phyloP scores from a whole-genome alignment of 2,329 filamentous ascomycete species.

The Lasiodiplodia theobromae region DNA sequence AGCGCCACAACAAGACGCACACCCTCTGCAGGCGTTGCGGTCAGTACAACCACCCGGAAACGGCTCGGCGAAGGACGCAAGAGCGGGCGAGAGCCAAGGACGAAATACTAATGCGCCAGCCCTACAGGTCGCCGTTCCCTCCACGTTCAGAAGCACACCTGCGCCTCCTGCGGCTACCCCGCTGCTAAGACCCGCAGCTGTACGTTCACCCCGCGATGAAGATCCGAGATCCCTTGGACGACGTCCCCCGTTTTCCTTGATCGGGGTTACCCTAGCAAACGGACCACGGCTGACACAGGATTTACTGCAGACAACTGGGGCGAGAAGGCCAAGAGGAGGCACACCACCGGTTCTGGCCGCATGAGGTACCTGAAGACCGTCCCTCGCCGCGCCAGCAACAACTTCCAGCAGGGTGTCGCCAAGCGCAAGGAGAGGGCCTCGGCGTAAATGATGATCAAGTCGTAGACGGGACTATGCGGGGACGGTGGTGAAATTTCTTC shows the following conservation, averaged over 20 bases:
- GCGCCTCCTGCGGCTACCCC: slow-evolving; percentile 94
- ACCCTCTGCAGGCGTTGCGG: slow-evolving; percentile 98
- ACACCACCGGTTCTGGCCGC: slow-evolving; percentile 97
- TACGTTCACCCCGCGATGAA: slow-evolving; percentile 65
- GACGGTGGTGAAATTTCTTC: slow-evolving; percentile 25
- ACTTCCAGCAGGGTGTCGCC: slow-evolving; percentile 89
- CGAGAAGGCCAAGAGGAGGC: slow-evolving; percentile 99
- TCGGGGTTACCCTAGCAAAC: background rate
- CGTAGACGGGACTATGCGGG: slow-evolving; percentile 22
- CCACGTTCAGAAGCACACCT: slow-evolving; percentile 99
- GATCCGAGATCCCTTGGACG: slow-evolving; percentile 12
- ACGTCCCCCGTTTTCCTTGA: slow-evolving; percentile 26
- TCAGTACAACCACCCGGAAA: slow-evolving; percentile 62
- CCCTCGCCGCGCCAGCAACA: slow-evolving; percentile 94
- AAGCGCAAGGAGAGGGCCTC: slow-evolving; percentile 62
- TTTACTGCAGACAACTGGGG: slow-evolving; percentile 88
- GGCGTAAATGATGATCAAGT: slow-evolving; percentile 30
- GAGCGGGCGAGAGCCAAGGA: slow-evolving; percentile 31
- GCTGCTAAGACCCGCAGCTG: slow-evolving; percentile 97
- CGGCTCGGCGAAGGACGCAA: slow-evolving; percentile 21
- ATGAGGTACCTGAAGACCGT: slow-evolving; percentile 95
- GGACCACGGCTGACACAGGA: slow-evolving; percentile 37
- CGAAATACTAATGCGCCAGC: slow-evolving; percentile 43
- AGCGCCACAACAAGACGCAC: slow-evolving; percentile 98
- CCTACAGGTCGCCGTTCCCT: slow-evolving; percentile 86